Evolutionary conservation across 1,139 yeast genomes (phyloP), one percentile per base, ranked within the genome.

Genomic region (Geotrichum aggregatum): DNA sequence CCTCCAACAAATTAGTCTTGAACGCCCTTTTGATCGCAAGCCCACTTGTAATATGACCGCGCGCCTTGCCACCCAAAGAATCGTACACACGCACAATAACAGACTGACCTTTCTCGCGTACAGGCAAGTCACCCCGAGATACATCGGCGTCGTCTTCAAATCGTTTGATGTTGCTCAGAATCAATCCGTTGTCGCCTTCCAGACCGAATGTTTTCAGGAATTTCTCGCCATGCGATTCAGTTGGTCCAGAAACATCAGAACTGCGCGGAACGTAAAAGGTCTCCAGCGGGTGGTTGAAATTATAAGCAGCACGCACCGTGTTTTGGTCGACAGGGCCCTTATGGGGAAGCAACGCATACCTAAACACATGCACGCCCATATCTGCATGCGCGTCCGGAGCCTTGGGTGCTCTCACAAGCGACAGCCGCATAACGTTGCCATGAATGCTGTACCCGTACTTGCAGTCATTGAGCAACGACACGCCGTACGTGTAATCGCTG

Each of bases 331-430:
- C 71, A 0, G 78, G 69, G 3, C 95, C 95, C 14, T 65, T 61
- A 66, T 92, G 98, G 1, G 98, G 97, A 55, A 79, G 77, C 47
- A 92, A 70, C 0, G 95, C 96, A 68, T 89, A 92, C 60, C 82
- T 82, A 71, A 92, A 86, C 54, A 74, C 75, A 67, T 92, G 98
- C 34, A 74, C 69, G 7, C 97, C 98, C 88, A 92, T 88, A 67
- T 92, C 98, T 3, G 98, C 97, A 63, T 80, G 76, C 24, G 84
- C 88, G 73, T 89, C 97, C 0, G 97, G 97, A 14, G 88, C 86
- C 69, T 89, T 89, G 35, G 97, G 87, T 22, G 95, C 79, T 66
- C 96, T 79, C 62, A 88, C 73, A 56, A 88, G 72, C 1, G 95
- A 87, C 54, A 92, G 74, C 49, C 96, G 79, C 80, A 91, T 87